Evolutionary conservation across 768 basidiomycete species (phyloP), one percentile per base, ranked within the genome.

Genomic region (Serendipita indica): DNA sequence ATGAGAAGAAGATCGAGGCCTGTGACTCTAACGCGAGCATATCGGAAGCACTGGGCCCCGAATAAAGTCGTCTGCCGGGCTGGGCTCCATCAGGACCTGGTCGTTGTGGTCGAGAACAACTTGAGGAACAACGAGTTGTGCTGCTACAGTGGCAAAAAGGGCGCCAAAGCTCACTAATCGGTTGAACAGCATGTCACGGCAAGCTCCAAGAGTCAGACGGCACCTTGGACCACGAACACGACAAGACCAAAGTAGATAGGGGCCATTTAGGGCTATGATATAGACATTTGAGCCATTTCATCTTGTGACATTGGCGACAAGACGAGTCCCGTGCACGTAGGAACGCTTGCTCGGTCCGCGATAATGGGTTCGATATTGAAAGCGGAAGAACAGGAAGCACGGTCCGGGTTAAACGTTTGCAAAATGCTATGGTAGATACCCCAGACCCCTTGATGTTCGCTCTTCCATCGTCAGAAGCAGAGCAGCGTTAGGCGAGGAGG

Each of bases 1-100:
- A 90, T 0, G 84, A 81, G 67, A 82, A 89, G 74, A 88, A 91
- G 57, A 91, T 90, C 37, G 86, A 89, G 6, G 79, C 78, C 0
- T 79, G 78, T 1, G 78, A 65, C 64, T 89, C 82, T 65, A 91
- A 80, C 10, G 88, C 89, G 63, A 91, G 77, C 39, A 87, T 71
- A 70, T 90, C 89, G 3, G 83, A 76, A 91, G 72, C 1, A 78
- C 79, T 13, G 86, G 85, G 16, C 22, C 7, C 4, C 25, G 22
- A 30, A 18, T 18, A 27, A 54, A 54, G 25, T 54, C 49, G 20
- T 54, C 49, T 32, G 49, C 16, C n/a, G 12, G 4, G 7, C 22
- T n/a, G 10, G 22, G 25, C 32, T 27, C 5, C 16, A 30, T 27
- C 32, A 54, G 7, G 49, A 54, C 32, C n/a, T 18, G 49, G 22